Evolutionary conservation across 495 filamentous ascomycete genomes (phyloP), one percentile per base, ranked within the genome.

Genomic region (Oleoguttula mirabilis): DNA sequence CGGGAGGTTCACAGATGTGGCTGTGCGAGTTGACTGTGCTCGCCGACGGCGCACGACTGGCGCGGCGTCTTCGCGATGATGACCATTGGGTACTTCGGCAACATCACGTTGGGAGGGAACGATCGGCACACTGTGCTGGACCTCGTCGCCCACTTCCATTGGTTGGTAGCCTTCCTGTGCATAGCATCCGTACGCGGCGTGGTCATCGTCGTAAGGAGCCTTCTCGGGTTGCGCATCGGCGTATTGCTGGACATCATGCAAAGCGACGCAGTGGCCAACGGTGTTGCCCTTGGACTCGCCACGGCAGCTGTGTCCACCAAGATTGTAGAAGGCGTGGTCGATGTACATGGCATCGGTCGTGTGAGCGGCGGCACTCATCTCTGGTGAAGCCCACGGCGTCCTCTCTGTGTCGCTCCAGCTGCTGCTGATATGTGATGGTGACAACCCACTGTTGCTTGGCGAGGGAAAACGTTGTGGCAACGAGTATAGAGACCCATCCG

Each of bases 101-200:
- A 4, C 11, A 17, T 44, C 3, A 12, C 36, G n/a, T 6, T 10
- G 8, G 21, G 36, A 17, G 10, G 8, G 5, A 10, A 10, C 12
- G 24, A 15, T 4, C 11, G 15, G 7, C 5, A 7, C 21, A 11
- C 6, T 7, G 4, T 19, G 15, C 6, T 17, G 21, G 10, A 8
- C 21, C 14, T 25, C 8, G 14, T n/a, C 15, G 2, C 10, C 6
- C 14, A 14, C 8, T 36, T 3, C 37, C 45, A 48, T 27, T 8
- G 45, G 45, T 3, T 42, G 45, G 32, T 48, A 48, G 10, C 45
- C 45, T 21, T 48, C 45, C n/a, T 48, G 45, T 10, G 39, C 20
- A 11, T 21, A 21, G 12, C 5, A 32, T 14, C 43, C 43, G 19
- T 41, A 48, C 2, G 27, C n/a, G 10, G 21, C 8, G 3, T n/a